A percentile compares a stretch with the other conserved stretches of the same genome.
Conservation (phyloP, 202 grass and related monocot species). For the Brachypodium distachyon region DNA sequence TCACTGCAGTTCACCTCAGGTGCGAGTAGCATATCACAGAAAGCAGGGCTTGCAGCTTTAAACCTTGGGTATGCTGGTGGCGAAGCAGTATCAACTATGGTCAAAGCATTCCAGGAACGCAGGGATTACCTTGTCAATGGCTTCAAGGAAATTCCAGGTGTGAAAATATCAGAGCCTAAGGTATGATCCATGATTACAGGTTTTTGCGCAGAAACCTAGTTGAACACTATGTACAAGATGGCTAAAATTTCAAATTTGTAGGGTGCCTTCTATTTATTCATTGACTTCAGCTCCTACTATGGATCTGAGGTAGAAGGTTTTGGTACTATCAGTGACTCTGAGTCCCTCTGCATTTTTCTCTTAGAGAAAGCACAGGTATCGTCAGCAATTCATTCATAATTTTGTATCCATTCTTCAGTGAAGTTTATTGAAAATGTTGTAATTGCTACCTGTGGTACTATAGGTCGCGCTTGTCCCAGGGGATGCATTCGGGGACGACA, state of each 20-base stretch:
- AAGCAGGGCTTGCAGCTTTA: conserved; percentile 86
- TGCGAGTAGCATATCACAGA: conserved; percentile 93
- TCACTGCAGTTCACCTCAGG: conserved; percentile 72
- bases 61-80: conserved; percentile 84
- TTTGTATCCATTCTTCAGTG: too few relatives aligned
- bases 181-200: too few relatives aligned
- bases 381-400: too few relatives aligned
- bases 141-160: conserved; percentile 65
- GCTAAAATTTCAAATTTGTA: conserved; percentile 32
- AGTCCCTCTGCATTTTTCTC: conserved; percentile 72
- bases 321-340: conserved; percentile 59
- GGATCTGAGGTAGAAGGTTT: conserved; percentile 80
- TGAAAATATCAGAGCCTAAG: conserved; percentile 82
- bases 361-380: conserved; percentile 83
- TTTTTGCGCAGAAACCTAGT: too few relatives aligned
- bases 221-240: not conserved
- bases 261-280: conserved; percentile 92
- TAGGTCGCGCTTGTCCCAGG: conserved; percentile 90
- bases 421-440: not conserved
- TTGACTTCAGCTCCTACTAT: conserved; percentile 89
- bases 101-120: conserved; percentile 85
- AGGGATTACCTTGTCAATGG: conserved; percentile 74
- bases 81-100: conserved; percentile 84
- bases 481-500: conserved; percentile 88
- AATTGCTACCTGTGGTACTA: not conserved